Conservation (phyloP, 176 grass and related monocot genomes). For the Typha latifolia region DNA sequence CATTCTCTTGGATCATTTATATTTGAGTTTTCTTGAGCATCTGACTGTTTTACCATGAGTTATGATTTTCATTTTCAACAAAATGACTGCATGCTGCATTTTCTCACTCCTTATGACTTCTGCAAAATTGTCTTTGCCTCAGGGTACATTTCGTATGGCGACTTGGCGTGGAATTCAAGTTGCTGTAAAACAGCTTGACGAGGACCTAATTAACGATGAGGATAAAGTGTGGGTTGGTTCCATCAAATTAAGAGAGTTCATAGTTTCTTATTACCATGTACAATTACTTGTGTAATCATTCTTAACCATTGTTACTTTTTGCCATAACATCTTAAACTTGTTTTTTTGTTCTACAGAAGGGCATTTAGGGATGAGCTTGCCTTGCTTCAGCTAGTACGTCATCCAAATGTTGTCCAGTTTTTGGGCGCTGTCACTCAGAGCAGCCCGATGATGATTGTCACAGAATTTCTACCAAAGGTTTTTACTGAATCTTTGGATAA, state of each 20-base stretch:
- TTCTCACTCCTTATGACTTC: neutral
- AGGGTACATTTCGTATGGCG: slow-evolving; percentile 86
- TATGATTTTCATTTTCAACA: too few species aligned
- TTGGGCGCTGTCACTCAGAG: slow-evolving; percentile 97
- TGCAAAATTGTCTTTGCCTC: neutral
- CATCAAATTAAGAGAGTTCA: neutral
- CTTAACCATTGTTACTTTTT: slow-evolving; percentile 9
- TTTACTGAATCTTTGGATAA: neutral
- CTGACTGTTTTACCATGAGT: too few species aligned
- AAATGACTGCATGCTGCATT: neutral
- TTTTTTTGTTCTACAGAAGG: slow-evolving; percentile 34
- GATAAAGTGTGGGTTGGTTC: slow-evolving; percentile 91
- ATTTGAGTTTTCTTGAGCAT: too few species aligned
- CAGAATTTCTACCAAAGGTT: slow-evolving; percentile 98
- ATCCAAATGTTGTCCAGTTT: slow-evolving; percentile 99
- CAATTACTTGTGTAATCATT: neutral
- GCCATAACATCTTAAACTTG: slow-evolving; percentile 11
- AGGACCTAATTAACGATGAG: slow-evolving; percentile 67
- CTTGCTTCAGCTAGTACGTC: slow-evolving; percentile 80
- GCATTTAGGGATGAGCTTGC: slow-evolving; percentile 92
- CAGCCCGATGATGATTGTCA: slow-evolving; percentile 99
- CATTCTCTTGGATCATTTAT: too few species aligned
- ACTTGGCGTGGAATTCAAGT: slow-evolving; percentile 88
- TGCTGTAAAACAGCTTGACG: slow-evolving; percentile 87
- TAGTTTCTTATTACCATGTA: neutral